These are phyloP conservation scores for Colletotrichum chrysophilum DNA, from an alignment of 2,329 filamentous ascomycete genomes.

Conservation along the genomic window DNA sequence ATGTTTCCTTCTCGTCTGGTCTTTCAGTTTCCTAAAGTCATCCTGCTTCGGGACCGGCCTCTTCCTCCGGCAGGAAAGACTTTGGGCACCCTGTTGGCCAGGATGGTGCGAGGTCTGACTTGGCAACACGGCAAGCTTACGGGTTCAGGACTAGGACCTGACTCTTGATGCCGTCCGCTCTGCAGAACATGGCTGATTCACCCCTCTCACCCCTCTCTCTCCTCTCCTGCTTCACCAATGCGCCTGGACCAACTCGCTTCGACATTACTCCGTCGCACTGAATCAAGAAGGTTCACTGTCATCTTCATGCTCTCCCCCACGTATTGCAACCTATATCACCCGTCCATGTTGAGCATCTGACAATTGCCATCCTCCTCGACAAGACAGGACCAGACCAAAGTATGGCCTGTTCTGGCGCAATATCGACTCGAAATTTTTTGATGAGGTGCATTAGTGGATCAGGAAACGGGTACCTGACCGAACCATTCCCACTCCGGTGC, in stretches of 20 bases:
- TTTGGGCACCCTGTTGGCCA: not conserved
- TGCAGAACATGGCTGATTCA: not conserved
- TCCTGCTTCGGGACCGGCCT: not conserved
- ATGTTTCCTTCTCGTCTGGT: not conserved
- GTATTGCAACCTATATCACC: not conserved
- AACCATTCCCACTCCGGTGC: conserved; percentile 15
- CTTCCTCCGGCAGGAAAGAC: not conserved
- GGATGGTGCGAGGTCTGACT: conserved; percentile 10
- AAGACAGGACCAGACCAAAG: not conserved
- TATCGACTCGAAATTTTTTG: conserved; percentile 16
- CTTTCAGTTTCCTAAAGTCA: not conserved
- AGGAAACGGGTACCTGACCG: conserved; percentile 17
- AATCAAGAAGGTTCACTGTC: not conserved
- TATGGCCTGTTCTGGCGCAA: conserved; percentile 17
- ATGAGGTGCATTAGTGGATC: conserved; percentile 23
- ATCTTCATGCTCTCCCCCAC: not conserved
- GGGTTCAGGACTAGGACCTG: not conserved
- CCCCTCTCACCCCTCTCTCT: not conserved
- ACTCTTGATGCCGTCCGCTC: not conserved
- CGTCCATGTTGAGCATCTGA: not conserved
- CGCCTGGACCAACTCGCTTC: not conserved
- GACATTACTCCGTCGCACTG: not conserved
- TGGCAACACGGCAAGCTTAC: conserved; percentile 10
- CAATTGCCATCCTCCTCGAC: not conserved
- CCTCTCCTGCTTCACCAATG: not conserved